These are phyloP conservation scores for Teunomyces pallodes DNA, from an alignment of 805 yeast species.

Conservation along the genomic window DNA sequence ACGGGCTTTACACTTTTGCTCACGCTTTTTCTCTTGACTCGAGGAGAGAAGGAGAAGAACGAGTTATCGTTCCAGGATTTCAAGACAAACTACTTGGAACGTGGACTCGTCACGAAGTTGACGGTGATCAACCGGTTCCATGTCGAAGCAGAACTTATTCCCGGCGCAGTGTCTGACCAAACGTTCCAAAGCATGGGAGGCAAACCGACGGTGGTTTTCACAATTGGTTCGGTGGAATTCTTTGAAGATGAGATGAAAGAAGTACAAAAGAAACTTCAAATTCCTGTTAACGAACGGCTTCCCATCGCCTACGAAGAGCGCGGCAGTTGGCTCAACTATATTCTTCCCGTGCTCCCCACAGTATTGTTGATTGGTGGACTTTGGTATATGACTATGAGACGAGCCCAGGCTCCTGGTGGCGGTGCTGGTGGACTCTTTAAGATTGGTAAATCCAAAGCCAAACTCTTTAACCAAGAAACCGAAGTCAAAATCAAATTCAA, in stretches of 20 bases:
- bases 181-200: conserved; percentile 38
- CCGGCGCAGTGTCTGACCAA: conserved; percentile 41
- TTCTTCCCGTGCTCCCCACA: conserved; percentile 79
- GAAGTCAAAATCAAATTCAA: conserved; percentile 79
- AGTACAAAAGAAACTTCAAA: conserved; percentile 66
- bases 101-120: conserved; percentile 72
- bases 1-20: conserved; percentile 19
- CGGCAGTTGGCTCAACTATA: conserved; percentile 58
- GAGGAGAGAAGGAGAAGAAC: conserved; percentile 16
- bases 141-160: conserved; percentile 66
- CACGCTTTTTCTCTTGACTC: conserved; percentile 14
- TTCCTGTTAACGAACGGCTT: conserved; percentile 66
- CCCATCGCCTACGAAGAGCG: conserved; percentile 76
- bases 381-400: conserved; percentile 57
- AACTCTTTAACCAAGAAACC: conserved; percentile 76
- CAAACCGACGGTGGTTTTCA: conserved; percentile 58
- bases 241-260: conserved; percentile 81
- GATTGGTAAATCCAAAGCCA: conserved; percentile 76
- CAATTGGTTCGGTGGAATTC: conserved; percentile 82
- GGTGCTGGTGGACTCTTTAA: conserved; percentile 66
- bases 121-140: conserved; percentile 68
- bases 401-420: conserved; percentile 49
- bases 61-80: conserved; percentile 74
- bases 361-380: conserved; percentile 76
- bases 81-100: conserved; percentile 71